Conservation (phyloP, 441 rosid genomes). For the Cnidoscolus chayamansa region DNA sequence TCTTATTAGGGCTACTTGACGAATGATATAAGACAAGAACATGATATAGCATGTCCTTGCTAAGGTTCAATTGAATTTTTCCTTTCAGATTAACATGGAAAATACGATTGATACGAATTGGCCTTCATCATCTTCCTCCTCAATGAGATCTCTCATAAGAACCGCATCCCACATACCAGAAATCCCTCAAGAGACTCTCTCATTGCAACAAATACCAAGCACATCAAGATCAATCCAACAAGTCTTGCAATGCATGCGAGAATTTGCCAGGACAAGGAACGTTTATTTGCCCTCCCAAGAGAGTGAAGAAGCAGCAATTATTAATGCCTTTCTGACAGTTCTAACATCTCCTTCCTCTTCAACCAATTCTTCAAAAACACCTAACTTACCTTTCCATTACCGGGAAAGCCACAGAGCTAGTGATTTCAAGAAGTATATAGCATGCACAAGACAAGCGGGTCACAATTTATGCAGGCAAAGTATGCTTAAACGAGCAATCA, state of each 20-base stretch:
- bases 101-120: slow-evolving; percentile 33
- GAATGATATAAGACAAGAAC: not conserved
- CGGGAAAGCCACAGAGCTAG: slow-evolving; percentile 23
- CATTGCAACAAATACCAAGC: not conserved
- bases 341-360: slow-evolving; percentile 47
- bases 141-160: slow-evolving; percentile 52
- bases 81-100: slow-evolving; percentile 49
- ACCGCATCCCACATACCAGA: slow-evolving; percentile 30
- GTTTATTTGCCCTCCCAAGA: slow-evolving; percentile 38
- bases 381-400: slow-evolving; percentile 11
- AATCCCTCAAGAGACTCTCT: slow-evolving; percentile 22
- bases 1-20: not conserved
- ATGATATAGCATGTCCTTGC: too few species aligned
- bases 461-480: slow-evolving; percentile 24
- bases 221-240: not conserved
- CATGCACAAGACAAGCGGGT: slow-evolving; percentile 18
- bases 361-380: slow-evolving; percentile 29
- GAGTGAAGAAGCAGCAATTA: slow-evolving; percentile 52
- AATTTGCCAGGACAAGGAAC: slow-evolving; percentile 33
- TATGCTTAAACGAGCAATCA: slow-evolving; percentile 47
- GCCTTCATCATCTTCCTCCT: slow-evolving; percentile 64
- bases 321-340: slow-evolving; percentile 63
- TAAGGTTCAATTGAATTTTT: not conserved
- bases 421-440: slow-evolving; percentile 41
- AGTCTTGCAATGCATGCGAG: slow-evolving; percentile 20